phyloP scores from a whole-genome alignment of 768 basidiomycete species.

The Trametes cubensis region DNA sequence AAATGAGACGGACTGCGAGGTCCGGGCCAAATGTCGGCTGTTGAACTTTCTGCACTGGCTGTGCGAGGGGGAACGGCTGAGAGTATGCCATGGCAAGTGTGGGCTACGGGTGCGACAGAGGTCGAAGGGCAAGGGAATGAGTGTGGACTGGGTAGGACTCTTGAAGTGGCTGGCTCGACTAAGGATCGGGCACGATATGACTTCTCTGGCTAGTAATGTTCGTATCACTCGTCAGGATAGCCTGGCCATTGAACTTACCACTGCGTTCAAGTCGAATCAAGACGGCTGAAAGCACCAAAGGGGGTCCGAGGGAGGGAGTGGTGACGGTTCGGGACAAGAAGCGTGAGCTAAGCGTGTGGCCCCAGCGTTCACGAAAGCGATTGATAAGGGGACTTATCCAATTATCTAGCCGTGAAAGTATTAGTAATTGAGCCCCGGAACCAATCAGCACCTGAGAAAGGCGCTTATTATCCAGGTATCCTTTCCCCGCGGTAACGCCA shows the following conservation, averaged over 20 bases:
- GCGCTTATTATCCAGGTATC: conserved; percentile 2
- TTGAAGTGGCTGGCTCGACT: not conserved
- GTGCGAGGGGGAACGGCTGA: conserved; percentile 80
- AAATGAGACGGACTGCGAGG: conserved; percentile 86
- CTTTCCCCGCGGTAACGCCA: conserved; percentile 12
- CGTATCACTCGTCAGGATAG: not conserved
- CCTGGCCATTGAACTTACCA: conserved; percentile 7
- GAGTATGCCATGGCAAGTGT: conserved; percentile 60
- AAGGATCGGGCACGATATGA: not conserved
- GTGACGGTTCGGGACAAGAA: conserved; percentile 21
- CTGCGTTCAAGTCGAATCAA: conserved; percentile 10
- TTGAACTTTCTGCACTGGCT: conserved; percentile 51
- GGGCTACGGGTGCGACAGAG: conserved; percentile 25
- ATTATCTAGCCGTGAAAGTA: not conserved
- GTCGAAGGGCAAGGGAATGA: conserved; percentile 15
- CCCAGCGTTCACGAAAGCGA: not conserved
- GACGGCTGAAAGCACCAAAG: not conserved
- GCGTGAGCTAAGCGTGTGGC: conserved; percentile 2
- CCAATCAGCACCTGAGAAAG: conserved; percentile 14
- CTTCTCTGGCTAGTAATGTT: conserved; percentile 7
- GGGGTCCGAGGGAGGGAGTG: conserved; percentile 7
- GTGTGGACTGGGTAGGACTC: conserved; percentile 5
- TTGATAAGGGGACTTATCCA: conserved; percentile 8
- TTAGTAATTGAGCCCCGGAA: not conserved
- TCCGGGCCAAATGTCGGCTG: conserved; percentile 76